Evolutionary conservation across 805 yeast genomes (phyloP), one percentile per base, ranked within the genome.

Genomic region (Ascoidea asiatica): DNA sequence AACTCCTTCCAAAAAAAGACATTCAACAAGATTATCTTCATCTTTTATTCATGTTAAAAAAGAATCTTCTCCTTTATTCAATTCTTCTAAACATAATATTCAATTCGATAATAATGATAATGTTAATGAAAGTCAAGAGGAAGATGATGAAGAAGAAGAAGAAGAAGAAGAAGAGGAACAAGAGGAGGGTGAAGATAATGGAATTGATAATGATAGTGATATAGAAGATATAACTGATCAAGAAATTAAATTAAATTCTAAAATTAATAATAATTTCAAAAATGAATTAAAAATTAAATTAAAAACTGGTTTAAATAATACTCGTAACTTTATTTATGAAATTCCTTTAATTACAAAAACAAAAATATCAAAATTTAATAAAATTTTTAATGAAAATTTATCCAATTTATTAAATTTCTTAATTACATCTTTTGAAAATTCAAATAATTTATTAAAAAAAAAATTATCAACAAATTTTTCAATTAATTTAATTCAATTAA

Each of bases 151-250:
- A 21, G 40, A 23, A 5, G 45, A 41, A 18, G 44, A 22, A 37
- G 46, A 41, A 7, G 49, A 42, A 33, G 42, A 36, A 5, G 45
- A 38, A n/a, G 50, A 47, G 40, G 44, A 45, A 8, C 46, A 40
- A 29, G 48, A 43, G 15, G 49, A 46, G 19, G 40, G n/a, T 4
- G 50, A 35, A 19, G 33, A 38, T 18, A 39, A 13, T 13, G 23
- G 19, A 5, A 39, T 33, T 17, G 41, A 38, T n/a, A n/a, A 11
- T 8, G 20, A 11, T 42, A 19, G 15, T 41, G 44, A 35, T 7
- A 36, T 20, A 6, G 44, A 41, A 22, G 45, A 38, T 17, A 22
- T 18, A 4, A 22, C 8, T 4, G 23, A 19, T 40, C 29, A 22
- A 8, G 43, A 19, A 15, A 29, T 29, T 29, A n/a, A n/a, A n/a